Base-by-base conservation (phyloP, 2,329 filamentous ascomycete genomes). In the Talaromyces marneffei region DNA sequence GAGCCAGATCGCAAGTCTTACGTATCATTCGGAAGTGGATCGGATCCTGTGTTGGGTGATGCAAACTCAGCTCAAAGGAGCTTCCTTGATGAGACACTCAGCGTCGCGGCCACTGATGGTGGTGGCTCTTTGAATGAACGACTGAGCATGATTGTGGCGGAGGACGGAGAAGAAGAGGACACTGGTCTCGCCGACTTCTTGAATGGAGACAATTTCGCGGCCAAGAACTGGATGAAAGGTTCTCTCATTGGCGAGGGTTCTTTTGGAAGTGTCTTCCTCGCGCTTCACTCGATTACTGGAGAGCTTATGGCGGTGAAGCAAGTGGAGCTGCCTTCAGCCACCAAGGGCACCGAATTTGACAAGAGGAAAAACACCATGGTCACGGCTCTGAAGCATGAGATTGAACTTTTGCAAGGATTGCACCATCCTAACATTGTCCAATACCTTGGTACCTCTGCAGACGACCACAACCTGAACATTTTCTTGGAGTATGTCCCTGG, bases 151-250 rank as follows among this genome's bases (percentile, higher is more conserved):
- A 90, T 92, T 35, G 84, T 97, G 40, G 89, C 89, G 16, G 90
- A 95, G 67, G 93, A 97, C 70, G 92, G 92, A 35, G 93, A 97
- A 72, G 94, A 96, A 69, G 86, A 87, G 6, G 93, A 97, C 69
- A 90, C 92, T 70, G 92, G 94, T 68, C 82, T 97, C 23, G 86
- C 89, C 68, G 92, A 92, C 71, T 97, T 97, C 81, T 82, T 97
- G 42, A 87, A 91, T 35, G 91, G 91, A 65, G 91, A 97, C 72
- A 95, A 91, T 8, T 97, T 94, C 87, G 92, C 95, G 66, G 92
- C 96, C 65, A 90, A 93, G 79, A 96, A 96, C 75, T 99, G 95
- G 90, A 97, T 99, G 92, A 97, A 97, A 80, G 94, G 94, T 71
- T 92, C 93, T 33, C 82, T 97, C 65, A 99, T 99, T 67, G 94